Evolutionary conservation across 768 basidiomycete genomes (phyloP), one percentile per base, ranked within the genome.

Genomic region (Pulveroboletus sp.): DNA sequence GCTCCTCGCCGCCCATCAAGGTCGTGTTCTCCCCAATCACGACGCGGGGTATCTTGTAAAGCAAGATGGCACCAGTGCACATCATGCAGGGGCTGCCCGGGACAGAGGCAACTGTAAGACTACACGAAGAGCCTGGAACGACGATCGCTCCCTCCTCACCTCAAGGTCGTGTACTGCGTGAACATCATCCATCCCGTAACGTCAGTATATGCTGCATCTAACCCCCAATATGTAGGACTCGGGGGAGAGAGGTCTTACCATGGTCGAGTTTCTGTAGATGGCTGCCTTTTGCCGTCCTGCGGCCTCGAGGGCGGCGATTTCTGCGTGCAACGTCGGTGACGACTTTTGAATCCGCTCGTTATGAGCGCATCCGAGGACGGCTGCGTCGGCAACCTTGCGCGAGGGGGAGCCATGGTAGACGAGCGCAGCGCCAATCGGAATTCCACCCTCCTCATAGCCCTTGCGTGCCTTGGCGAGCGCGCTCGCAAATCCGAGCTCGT

Each of bases 1-100:
- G 67, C 17, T 77, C 72, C 55, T 85, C 83, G 1, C 71, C 75
- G 8, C 80, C 81, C 14, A 74, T 52, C 56, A 76, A 81, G 33
- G 72, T 85, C 15, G 52, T 40, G 54, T 83, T 82, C 61, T 85
- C 83, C 15, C 82, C 83, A 41, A 86, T 78, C 10, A 86, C 82
- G 8, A 84, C 77, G 6, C 83, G 74, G 5, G 80, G 79, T 36
- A 86, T 83, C 40, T 77, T 76, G 66, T 82, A 84, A 9, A 84
- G 69, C n/a, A 81, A 51, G 24, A 82, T 78, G 1, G 82, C 77
- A 8, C 82, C 83, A 1, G 77, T 73, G 57, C 84, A 85, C 84
- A 85, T 83, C 46, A 69, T 74, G 57, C 84, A 85, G 2, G 84
- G 85, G 39, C 79, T 58, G 15, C 31, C 28, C 17, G 3, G 15